A percentile compares a stretch with the other conserved stretches of the same genome.
Evolutionary conservation across 2,329 filamentous ascomycete species (phyloP).

Genomic region (Zymoseptoria tritici): DNA sequence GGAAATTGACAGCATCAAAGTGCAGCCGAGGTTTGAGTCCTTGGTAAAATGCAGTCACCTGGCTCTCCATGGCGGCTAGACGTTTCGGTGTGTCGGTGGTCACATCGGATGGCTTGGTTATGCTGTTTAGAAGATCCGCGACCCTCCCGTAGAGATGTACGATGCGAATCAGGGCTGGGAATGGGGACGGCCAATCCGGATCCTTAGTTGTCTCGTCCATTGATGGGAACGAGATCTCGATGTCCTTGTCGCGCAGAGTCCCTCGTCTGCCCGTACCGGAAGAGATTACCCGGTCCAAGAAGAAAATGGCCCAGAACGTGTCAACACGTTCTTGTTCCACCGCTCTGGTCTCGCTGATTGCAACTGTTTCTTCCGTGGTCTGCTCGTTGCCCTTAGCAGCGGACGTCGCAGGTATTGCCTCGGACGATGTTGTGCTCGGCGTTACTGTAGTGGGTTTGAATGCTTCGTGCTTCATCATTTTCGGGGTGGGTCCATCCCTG

Average conservation of each 20-base stretch:
- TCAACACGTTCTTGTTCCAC: slow-evolving; percentile 77
- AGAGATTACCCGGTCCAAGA: slow-evolving; percentile 79
- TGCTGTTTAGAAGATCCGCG: slow-evolving; percentile 76
- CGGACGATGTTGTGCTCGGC: not conserved
- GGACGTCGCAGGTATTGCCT: not conserved
- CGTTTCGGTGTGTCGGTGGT: slow-evolving; percentile 65
- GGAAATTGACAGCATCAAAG: slow-evolving; percentile 81
- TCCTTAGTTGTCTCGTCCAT: slow-evolving; percentile 45
- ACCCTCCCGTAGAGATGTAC: slow-evolving; percentile 80
- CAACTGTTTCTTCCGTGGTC: slow-evolving; percentile 56
- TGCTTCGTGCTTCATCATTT: slow-evolving; percentile 40
- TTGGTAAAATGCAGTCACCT: slow-evolving; percentile 68
- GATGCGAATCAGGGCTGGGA: slow-evolving; percentile 72
- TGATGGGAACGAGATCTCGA: slow-evolving; percentile 65
- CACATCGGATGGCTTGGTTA: slow-evolving; percentile 65
- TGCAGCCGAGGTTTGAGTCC: slow-evolving; percentile 65
- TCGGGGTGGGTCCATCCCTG: slow-evolving; percentile 49
- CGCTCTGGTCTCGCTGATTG: slow-evolving; percentile 44
- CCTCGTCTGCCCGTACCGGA: slow-evolving; percentile 79
- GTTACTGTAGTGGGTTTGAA: not conserved
- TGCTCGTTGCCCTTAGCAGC: slow-evolving; percentile 28
- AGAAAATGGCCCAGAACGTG: slow-evolving; percentile 85
- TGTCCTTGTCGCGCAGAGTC: slow-evolving; percentile 75
- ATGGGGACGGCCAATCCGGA: slow-evolving; percentile 67
- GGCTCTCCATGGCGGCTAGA: slow-evolving; percentile 69